Percentiles rank a stretch among this genome's conserved stretches.
Evolutionary conservation across 441 rosid species (phyloP).

Genomic region (Euphorbia schlechtendalii): DNA sequence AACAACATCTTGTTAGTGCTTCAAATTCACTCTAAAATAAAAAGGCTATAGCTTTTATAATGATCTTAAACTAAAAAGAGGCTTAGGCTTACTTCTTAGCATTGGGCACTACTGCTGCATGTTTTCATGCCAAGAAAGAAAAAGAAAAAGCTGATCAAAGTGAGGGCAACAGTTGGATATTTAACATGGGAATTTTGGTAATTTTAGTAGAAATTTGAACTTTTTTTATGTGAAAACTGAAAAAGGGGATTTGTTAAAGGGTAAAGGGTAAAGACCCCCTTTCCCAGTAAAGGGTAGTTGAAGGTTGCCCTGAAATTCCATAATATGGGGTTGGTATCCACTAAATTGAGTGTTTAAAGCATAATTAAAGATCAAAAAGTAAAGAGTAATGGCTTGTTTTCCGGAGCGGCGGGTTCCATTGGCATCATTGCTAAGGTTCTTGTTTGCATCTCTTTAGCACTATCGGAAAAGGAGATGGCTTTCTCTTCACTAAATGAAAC

Average conservation of each 20-base stretch:
- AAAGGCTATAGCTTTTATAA: constrained; percentile 7
- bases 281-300: constrained; percentile 6
- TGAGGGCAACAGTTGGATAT: constrained; percentile 16
- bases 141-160: constrained; percentile 11
- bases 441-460: constrained; percentile 14
- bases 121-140: constrained; percentile 19
- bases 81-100: constrained; percentile 17
- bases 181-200: constrained; percentile 15
- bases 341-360: constrained; percentile 5
- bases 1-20: not conserved
- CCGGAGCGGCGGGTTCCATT: constrained; percentile 23
- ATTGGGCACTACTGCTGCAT: constrained; percentile 19
- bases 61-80: not conserved
- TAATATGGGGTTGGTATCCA: constrained; percentile 16
- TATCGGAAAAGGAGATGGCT: constrained; percentile 13
- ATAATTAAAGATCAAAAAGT: not conserved
- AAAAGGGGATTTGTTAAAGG: not conserved
- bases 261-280: not conserved
- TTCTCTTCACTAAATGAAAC: not conserved
- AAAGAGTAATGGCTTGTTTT: not conserved
- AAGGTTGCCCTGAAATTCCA: constrained; percentile 15
- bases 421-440: constrained; percentile 19
- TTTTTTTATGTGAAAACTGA: not conserved
- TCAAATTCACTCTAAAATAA: not conserved
- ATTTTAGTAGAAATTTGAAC: not conserved